A percentile compares a stretch with the other conserved stretches of the same genome.
phyloP scores from a whole-genome alignment of 768 basidiomycete genomes.

The Lactarius sp. region DNA sequence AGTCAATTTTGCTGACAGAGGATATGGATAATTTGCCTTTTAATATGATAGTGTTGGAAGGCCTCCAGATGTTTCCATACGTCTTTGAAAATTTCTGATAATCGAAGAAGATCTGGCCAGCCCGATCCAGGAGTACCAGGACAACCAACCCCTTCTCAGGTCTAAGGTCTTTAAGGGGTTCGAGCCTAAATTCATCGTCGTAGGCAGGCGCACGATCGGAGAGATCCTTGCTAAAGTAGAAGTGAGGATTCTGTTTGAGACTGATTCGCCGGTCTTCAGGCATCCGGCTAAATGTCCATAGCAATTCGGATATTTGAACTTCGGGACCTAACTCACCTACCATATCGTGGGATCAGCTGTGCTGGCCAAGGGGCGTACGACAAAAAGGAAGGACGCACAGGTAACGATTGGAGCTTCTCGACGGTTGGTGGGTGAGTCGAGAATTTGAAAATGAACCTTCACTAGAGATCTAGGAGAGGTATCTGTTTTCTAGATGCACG shows the following conservation, averaged over 20 bases:
- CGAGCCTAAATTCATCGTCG: slow-evolving; percentile 12
- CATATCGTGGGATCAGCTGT: neutral
- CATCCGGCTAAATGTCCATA: slow-evolving; percentile 20
- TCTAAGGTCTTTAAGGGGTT: slow-evolving; percentile 20
- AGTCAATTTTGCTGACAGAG: neutral
- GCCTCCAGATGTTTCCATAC: slow-evolving; percentile 22
- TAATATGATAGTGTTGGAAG: slow-evolving; percentile 12
- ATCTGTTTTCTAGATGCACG: slow-evolving; percentile 3
- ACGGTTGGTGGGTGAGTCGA: slow-evolving; percentile 16
- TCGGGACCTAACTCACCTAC: slow-evolving; percentile 18
- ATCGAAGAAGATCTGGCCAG: slow-evolving; percentile 22
- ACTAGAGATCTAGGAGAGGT: slow-evolving; percentile 7
- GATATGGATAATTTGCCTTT: slow-evolving; percentile 5
- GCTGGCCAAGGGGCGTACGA: neutral
- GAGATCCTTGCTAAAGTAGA: slow-evolving; percentile 18
- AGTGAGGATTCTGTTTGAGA: slow-evolving; percentile 22
- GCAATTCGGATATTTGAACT: slow-evolving; percentile 18
- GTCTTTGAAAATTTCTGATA: slow-evolving; percentile 20
- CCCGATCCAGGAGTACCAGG: slow-evolving; percentile 15
- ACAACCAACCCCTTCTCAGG: slow-evolving; percentile 16
- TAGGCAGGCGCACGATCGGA: slow-evolving; percentile 14
- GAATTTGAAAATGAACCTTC: slow-evolving; percentile 21
- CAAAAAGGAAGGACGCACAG: neutral
- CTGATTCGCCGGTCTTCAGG: slow-evolving; percentile 21
- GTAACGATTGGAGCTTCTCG: slow-evolving; percentile 15